Evolutionary conservation across 495 filamentous ascomycete genomes (phyloP), one percentile per base, ranked within the genome.

Genomic region (Lepraria neglecta): DNA sequence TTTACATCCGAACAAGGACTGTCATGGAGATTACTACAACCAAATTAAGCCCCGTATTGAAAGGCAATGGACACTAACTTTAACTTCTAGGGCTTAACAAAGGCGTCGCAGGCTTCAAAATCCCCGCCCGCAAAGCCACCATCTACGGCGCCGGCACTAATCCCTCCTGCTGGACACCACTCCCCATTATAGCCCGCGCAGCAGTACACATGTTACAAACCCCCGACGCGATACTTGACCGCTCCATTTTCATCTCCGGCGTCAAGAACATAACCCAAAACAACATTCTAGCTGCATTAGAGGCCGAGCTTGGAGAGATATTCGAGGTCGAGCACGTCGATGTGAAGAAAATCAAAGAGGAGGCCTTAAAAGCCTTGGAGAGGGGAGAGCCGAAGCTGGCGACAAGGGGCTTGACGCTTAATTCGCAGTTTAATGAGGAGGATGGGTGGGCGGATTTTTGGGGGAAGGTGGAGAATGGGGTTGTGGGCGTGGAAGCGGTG

Each of bases 291-390:
- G 24, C 21, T n/a, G 56, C 66, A 0, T 46, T 68, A 1, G 68
- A 70, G 44, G 33, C 45, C 1, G 55, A 68, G 6, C 35, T 61
- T 10, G 64, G 47, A 9, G 15, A 40, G 21, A 65, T 59, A 47
- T 68, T 67, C 43, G 15, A 38, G 11, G 48, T 63, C 17, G 56
- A 61, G 38, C 15, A 67, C 19, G 46, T 67, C 19, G 65, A 69
- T 42, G 33, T 66, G 17, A 52, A 59, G 14, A 64, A 67, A 54
- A 68, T 71, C 17, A 61, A 69, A 17, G 33, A 60, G 45, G 62
- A 69, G 24, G 66, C 68, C 35, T 58, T 62, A 47, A 59, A 53
- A 19, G 62, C 67, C 40, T 50, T 72, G 50, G 60, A 69, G 63
- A 68, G 58, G 44, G 58, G 58, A 35, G 65, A 61, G 38, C 9